Conservation (phyloP, 345 rosid genomes). For the Lumnitzera littorea region DNA sequence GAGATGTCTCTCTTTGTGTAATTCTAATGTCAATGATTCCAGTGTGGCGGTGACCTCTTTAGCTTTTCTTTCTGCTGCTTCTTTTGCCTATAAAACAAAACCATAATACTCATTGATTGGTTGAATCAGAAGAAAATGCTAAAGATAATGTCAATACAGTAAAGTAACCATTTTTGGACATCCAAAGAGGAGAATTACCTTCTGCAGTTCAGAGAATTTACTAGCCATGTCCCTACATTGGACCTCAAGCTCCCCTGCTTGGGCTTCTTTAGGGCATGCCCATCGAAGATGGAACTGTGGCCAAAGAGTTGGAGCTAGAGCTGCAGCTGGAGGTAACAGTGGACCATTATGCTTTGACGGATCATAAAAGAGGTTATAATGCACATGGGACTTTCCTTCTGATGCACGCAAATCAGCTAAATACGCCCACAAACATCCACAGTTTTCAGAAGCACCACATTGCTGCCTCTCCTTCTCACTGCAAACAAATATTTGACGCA, state of each 20-base stretch:
- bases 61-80: constrained; percentile 62
- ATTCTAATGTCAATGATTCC: constrained; percentile 51
- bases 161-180: no score
- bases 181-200: constrained; percentile 32
- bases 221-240: constrained; percentile 58
- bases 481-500: constrained; percentile 15
- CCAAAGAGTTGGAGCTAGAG: constrained; percentile 95
- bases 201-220: constrained; percentile 56
- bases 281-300: constrained; percentile 97
- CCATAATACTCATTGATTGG: neutral
- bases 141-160: no score
- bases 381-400: constrained; percentile 54
- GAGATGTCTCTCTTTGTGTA: constrained; percentile 54
- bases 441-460: constrained; percentile 50
- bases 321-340: constrained; percentile 91
- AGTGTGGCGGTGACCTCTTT: constrained; percentile 33
- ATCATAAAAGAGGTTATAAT: constrained; percentile 74
- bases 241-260: constrained; percentile 61
- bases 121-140: no score
- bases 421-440: constrained; percentile 92
- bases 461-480: constrained; percentile 92
- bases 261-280: constrained; percentile 89
- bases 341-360: constrained; percentile 46
- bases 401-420: constrained; percentile 64
- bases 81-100: constrained; percentile 54